These are phyloP conservation scores for Aspergillus chevalieri DNA, from an alignment of 2,329 filamentous ascomycete genomes.

Conservation along the genomic window DNA sequence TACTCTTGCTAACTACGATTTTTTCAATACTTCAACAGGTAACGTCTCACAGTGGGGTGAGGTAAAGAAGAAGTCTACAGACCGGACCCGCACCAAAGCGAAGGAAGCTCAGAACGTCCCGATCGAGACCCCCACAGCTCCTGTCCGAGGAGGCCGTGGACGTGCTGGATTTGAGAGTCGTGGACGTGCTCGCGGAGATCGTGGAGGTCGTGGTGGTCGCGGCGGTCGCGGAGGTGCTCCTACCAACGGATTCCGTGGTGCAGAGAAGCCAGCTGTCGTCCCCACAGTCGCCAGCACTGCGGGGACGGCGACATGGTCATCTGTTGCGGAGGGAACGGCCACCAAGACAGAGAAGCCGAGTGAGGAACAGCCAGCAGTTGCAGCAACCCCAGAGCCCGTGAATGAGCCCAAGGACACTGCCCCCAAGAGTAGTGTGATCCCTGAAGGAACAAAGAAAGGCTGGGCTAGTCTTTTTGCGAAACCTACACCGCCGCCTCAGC, in stretches of 20 bases:
- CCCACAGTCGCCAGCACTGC: slow-evolving; percentile 8
- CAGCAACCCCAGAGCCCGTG: slow-evolving; percentile 11
- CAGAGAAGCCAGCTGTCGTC: slow-evolving; percentile 23
- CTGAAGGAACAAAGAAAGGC: slow-evolving; percentile 39
- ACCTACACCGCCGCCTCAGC: slow-evolving; percentile 47
- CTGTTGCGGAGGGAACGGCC: slow-evolving; percentile 20
- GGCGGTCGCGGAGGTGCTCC: slow-evolving; percentile 35
- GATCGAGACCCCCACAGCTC: slow-evolving; percentile 27
- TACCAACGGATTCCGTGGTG: slow-evolving; percentile 36
- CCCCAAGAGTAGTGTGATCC: slow-evolving; percentile 29
- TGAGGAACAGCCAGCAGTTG: slow-evolving; percentile 14
- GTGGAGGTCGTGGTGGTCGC: slow-evolving; percentile 43
- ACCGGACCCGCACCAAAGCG: slow-evolving; percentile 40
- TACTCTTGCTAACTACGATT: neutral
- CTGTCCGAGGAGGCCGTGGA: slow-evolving; percentile 39
- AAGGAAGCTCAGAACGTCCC: slow-evolving; percentile 37
- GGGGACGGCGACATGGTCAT: slow-evolving; percentile 8
- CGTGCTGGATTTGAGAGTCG: slow-evolving; percentile 43
- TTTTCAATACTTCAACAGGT: slow-evolving; percentile 23
- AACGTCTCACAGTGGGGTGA: slow-evolving; percentile 49
- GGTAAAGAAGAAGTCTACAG: slow-evolving; percentile 47
- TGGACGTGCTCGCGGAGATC: slow-evolving; percentile 43
- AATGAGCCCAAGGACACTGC: slow-evolving; percentile 10
- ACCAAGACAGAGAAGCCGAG: slow-evolving; percentile 17
- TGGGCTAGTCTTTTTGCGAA: slow-evolving; percentile 75